Evolutionary conservation across 139 green algal species (phyloP), one percentile per base, ranked within the genome.

Genomic region (Gonium pectorale): DNA sequence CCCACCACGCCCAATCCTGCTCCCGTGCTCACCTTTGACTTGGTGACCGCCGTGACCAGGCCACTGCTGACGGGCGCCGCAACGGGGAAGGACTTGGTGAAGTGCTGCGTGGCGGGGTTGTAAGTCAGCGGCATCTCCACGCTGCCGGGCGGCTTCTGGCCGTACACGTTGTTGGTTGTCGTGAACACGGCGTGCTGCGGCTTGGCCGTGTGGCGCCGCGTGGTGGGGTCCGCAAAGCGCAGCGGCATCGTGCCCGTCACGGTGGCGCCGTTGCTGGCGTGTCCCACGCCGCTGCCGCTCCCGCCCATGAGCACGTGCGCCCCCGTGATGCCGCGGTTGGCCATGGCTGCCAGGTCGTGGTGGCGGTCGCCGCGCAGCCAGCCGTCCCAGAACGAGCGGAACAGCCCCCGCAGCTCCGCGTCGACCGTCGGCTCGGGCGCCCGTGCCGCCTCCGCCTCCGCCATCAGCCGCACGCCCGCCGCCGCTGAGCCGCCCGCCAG

Each of bases 201-300:
- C 43, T 72, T 68, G 24, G 71, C 26, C 15, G 21, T 41, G 63
- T 90, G 79, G 0, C 80, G 60, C 63, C 79, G 44, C 37, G 80
- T 90, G 37, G 62, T 68, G 17, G 51, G 46, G 72, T 90, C 80
- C 40, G 79, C 86, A 64, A 90, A 90, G 46, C 86, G 59, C 27
- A 82, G n/a, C 59, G 75, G 75, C 54, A 82, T 24, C 4, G 29
- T 37, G 40, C 19, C 31, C 13, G 40, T n/a, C 22, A 44, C 78
- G 27, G 41, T 46, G 29, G 37, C 37, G 27, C 59, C 54, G 33
- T 31, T 63, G 31, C 63, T 33, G 62, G 33, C 54, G 51, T 77
- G 68, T 1, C 41, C 41, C 13, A 24, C 66, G 43, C 43, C 69
- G 40, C 68, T 43, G 68, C 68, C 70, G 46, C 31, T 51, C 31